Base-by-base conservation (phyloP, 2,329 filamentous ascomycete species). In the Aspergillus awamori region DNA sequence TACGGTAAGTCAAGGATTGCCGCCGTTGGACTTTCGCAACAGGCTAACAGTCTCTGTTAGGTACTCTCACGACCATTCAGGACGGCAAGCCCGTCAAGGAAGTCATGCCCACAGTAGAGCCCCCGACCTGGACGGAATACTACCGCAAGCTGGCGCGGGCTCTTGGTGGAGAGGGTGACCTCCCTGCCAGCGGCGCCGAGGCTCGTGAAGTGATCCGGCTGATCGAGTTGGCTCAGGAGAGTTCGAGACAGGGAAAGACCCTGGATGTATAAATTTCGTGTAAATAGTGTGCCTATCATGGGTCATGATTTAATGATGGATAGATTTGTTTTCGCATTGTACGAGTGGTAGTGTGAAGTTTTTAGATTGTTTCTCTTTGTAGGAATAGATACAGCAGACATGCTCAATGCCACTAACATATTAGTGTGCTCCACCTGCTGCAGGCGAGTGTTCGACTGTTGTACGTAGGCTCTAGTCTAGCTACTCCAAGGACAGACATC, bases 71-170 rank as follows among this genome's bases (percentile, higher is more conserved):
- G 7, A 79, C 85, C 4, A 74, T 88, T 2, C 79, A 81, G 3
- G 81, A 84, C 11, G 85, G 82, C 45, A 80, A 80, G 61, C 76
- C 85, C 3, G 79, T 77, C 57, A 82, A 82, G 58, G 78, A 81
- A 56, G 73, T 79, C 1, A 81, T 82, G 45, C 84, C 86, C 1
- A 89, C 87, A 2, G 79, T 89, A 2, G 79, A 87, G 71, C 87
- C 89, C 0, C 74, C 76, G n/a, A 93, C 89, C 3, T 95, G 92
- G 74, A 80, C 80, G 22, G 83, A 85, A 68, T 89, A 91, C 64
- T 94, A 93, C 75, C 75, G 77, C 28, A 76, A 77, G 57, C 77
- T 87, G 60, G 83, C 80, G 3, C 78, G 80, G 47, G 84, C 85
- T 39, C 71, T 87, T 53, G 72, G 72, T n/a, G 83, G 83, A n/a